These are phyloP conservation scores for Xylaria venustula DNA, from an alignment of 495 filamentous ascomycete genomes.

Conservation along the genomic window DNA sequence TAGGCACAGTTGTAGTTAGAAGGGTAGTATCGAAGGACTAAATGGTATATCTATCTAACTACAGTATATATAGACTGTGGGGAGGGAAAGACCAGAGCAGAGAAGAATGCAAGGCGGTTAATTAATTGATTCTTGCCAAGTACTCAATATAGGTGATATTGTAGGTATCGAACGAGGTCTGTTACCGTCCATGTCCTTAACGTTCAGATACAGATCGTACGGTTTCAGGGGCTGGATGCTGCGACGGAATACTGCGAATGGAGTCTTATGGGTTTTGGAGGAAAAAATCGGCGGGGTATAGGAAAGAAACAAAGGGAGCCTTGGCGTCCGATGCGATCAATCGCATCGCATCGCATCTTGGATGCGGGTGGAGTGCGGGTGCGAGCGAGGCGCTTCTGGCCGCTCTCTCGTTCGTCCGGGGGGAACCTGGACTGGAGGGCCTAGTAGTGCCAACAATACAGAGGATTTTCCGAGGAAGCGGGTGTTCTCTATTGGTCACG, in stretches of 20 bases:
- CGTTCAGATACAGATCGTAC: slow-evolving; percentile 2
- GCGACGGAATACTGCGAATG: background rate
- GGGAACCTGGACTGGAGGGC: too few species aligned
- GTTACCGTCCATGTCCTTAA: background rate
- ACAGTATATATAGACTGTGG: too few species aligned
- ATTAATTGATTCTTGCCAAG: too few species aligned
- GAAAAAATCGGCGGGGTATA: background rate
- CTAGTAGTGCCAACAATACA: background rate
- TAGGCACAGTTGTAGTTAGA: background rate
- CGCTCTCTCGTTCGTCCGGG: background rate
- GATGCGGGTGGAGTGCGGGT: slow-evolving; percentile 1
- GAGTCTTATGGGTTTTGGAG: background rate
- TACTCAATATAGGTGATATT: background rate
- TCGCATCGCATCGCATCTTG: background rate
- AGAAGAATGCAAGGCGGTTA: too few species aligned
- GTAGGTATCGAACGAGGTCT: slow-evolving; percentile 7
- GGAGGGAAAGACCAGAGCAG: too few species aligned
- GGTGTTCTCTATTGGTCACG: background rate
- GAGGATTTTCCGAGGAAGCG: background rate
- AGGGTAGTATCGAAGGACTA: background rate
- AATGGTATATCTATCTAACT: too few species aligned
- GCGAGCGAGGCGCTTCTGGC: background rate
- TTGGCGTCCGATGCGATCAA: background rate
- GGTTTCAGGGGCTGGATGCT: slow-evolving; percentile 8
- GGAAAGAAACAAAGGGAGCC: background rate